Base-by-base conservation (phyloP, 1,284 basidiomycete genomes). In the Ganoderma lucidum region DNA sequence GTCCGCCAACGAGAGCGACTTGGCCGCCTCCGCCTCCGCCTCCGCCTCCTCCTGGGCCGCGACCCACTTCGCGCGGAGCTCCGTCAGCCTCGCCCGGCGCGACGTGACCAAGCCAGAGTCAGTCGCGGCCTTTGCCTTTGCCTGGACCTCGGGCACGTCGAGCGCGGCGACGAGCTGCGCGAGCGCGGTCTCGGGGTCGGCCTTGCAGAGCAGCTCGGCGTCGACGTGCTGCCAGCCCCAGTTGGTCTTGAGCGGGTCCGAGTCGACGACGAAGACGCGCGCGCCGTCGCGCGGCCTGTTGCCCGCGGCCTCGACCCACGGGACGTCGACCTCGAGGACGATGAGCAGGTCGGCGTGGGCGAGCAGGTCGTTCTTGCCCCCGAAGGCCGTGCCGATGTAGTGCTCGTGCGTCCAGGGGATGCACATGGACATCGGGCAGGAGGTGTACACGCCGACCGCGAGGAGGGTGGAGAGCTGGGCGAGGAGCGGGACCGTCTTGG, bases 251-350 rank as follows among this genome's bases (percentile, higher is more conserved):
- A 93, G 81, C 0, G 90, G 89, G 71, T 93, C 91, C 12, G 84
- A 79, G 74, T 92, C 90, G 48, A 93, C 77, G 30, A 92, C 81
- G 72, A 91, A 91, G 4, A 92, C 82, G 14, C 83, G 80, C 0
- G 88, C 84, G 12, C 80, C 78, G 0, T 80, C 73, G 0, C 64
- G 75, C 0, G 90, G 88, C 41, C 78, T 79, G 68, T 78, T 84
- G 28, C 77, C 79, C 51, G 83, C 79, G 67, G 85, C 83, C 62
- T 82, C 80, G n/a, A 92, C 85, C 89, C 90, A 93, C 0, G 91
- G 88, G 1, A 92, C 79, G 68, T 91, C 90, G 9, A 83, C 84
- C 64, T 93, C 91, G 14, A 93, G 70, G 19, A 92, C 80, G 23
- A 93, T 78, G 42, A 93, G 83, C 4, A 88, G 83, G 73, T 93